A percentile compares a stretch with the other conserved stretches of the same genome.
phyloP scores from a whole-genome alignment of 2,329 filamentous ascomycete genomes.

The Monilinia fructicola region DNA sequence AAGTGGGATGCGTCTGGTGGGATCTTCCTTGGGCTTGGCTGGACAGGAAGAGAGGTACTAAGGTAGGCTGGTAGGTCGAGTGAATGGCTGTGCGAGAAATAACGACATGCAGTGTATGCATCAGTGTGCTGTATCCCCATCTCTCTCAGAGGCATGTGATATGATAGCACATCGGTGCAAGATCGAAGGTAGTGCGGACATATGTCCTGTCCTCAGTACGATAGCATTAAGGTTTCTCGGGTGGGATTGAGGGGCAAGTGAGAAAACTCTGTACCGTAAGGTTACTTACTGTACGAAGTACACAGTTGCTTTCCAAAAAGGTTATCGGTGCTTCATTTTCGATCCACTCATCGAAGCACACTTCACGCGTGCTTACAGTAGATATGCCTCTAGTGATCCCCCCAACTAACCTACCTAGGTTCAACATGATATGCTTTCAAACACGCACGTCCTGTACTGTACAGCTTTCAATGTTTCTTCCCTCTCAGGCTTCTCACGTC shows the following conservation, averaged over 20 bases:
- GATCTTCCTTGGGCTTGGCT: not conserved
- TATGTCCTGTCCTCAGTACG: not conserved
- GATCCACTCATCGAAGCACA: not conserved
- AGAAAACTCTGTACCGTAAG: not conserved
- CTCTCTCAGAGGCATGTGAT: not conserved
- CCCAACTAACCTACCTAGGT: no score
- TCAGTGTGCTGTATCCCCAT: not conserved
- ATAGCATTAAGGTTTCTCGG: not conserved
- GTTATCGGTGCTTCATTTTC: not conserved
- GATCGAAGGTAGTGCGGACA: not conserved
- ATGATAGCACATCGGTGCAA: not conserved
- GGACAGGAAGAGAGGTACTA: no score
- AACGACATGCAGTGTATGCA: not conserved
- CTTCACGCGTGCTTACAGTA: no score
- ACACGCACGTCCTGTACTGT: no score
- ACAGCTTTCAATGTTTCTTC: no score
- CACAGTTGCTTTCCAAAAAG: not conserved
- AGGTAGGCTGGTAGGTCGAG: not conserved
- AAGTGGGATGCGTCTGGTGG: not conserved
- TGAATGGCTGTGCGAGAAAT: not conserved
- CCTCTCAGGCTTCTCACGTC: no score
- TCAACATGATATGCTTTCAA: no score
- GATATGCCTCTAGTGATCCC: no score
- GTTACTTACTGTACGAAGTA: not conserved
- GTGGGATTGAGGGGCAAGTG: slow-evolving; percentile 9